A percentile compares a stretch with the other conserved stretches of the same genome.
These are phyloP conservation scores for Neurospora tetrasperma DNA, from an alignment of 495 filamentous ascomycete species.

Conservation along the genomic window DNA sequence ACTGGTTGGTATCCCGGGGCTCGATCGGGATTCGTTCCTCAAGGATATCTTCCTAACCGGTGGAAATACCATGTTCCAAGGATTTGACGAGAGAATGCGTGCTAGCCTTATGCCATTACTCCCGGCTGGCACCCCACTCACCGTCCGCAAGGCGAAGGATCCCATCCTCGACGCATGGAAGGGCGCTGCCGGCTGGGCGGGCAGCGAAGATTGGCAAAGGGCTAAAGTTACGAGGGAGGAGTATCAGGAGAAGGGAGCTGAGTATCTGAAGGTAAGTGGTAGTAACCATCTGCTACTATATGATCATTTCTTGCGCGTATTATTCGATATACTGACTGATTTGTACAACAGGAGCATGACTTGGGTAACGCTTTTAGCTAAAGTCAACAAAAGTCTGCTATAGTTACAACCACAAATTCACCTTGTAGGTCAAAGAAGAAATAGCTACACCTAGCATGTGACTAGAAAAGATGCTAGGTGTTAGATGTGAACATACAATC, in stretches of 20 bases:
- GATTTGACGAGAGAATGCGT: conserved; percentile 75
- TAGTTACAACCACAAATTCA: not conserved
- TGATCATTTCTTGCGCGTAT: not conserved
- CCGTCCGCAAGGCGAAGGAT: conserved; percentile 59
- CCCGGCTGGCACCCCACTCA: conserved; percentile 54
- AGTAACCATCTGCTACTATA: not conserved
- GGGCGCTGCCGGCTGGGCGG: conserved; percentile 76
- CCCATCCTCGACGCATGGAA: conserved; percentile 82
- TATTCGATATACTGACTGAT: not conserved
- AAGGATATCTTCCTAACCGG: conserved; percentile 89
- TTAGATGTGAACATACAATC: not conserved
- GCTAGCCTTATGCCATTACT: conserved; percentile 62
- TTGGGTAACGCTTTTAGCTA: conserved; percentile 56
- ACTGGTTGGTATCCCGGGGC: conserved; percentile 41
- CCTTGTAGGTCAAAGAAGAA: not conserved
- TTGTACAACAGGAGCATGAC: conserved; percentile 56
- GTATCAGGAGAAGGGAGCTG: conserved; percentile 73
- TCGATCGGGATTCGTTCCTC: conserved; percentile 53
- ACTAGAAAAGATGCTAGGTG: not conserved
- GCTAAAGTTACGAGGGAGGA: conserved; percentile 57
- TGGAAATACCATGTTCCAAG: conserved; percentile 77
- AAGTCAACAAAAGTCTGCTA: not conserved
- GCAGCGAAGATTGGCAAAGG: conserved; percentile 35
- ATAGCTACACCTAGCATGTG: not conserved
- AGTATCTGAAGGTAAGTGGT: conserved; percentile 68